Conservation (phyloP, 1,284 basidiomycete genomes). For the Moesziomyces parantarcticus region DNA sequence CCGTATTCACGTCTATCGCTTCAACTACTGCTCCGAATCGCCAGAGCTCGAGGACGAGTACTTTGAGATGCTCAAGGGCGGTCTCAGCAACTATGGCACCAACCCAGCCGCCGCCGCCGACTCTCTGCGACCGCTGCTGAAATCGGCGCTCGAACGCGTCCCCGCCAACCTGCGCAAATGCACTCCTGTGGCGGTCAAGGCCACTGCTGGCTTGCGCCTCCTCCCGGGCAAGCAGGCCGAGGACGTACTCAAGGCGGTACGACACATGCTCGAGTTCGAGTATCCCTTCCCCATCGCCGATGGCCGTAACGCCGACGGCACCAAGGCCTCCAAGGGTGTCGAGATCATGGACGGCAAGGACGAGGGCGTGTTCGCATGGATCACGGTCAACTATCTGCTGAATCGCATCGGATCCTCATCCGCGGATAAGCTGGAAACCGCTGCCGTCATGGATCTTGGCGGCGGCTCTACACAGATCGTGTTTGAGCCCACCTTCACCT, state of each 20-base stretch:
- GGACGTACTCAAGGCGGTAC: constrained; percentile 83
- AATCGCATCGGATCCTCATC: constrained; percentile 69
- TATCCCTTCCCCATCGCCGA: constrained; percentile 77
- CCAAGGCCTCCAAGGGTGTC: constrained; percentile 48
- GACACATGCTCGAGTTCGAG: constrained; percentile 73
- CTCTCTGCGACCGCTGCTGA: constrained; percentile 82
- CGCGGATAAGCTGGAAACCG: constrained; percentile 70
- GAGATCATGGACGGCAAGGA: constrained; percentile 90
- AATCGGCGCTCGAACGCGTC: constrained; percentile 82
- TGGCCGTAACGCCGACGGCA: constrained; percentile 34
- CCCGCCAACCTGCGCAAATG: constrained; percentile 78
- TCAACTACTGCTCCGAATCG: constrained; percentile 68
- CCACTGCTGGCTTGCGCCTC: constrained; percentile 89
- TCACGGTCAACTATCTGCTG: constrained; percentile 87
- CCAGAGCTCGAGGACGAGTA: constrained; percentile 91
- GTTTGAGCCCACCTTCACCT: constrained; percentile 79
- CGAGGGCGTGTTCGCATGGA: constrained; percentile 94
- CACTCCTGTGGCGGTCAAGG: constrained; percentile 91
- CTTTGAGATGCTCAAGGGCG: constrained; percentile 85
- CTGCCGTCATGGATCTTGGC: constrained; percentile 94
- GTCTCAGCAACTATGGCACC: constrained; percentile 78
- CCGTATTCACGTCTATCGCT: constrained; percentile 92
- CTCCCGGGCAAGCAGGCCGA: constrained; percentile 77
- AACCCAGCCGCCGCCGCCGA: constrained; percentile 77
- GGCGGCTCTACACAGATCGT: constrained; percentile 98